A percentile compares a stretch with the other conserved stretches of the same genome.
phyloP scores from a whole-genome alignment of 805 yeast species.

The Candida vaughaniae region DNA sequence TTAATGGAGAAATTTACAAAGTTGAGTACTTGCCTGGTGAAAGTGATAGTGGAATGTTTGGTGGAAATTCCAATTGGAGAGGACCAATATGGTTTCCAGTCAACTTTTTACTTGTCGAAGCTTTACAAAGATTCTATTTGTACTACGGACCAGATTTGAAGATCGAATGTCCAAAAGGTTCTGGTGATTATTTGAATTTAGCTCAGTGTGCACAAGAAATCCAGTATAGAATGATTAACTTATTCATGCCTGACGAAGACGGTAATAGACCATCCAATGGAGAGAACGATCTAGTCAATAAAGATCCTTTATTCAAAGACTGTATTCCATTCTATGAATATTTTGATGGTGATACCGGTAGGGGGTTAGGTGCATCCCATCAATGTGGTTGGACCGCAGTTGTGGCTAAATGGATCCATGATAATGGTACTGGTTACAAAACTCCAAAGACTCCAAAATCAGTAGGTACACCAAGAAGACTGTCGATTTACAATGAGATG shows the following conservation, averaged over 20 bases:
- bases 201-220: conserved; percentile 90
- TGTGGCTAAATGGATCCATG: conserved; percentile 88
- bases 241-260: conserved; percentile 67
- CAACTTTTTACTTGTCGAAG: conserved; percentile 80
- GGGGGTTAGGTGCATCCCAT: conserved; percentile 91
- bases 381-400: conserved; percentile 97
- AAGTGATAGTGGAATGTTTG: conserved; percentile 90
- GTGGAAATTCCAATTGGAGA: conserved; percentile 96
- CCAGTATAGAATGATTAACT: conserved; percentile 78
- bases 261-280: conserved; percentile 80
- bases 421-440: conserved; percentile 73
- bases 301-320: conserved; percentile 72
- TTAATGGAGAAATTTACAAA: conserved; percentile 67
- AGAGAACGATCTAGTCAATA: conserved; percentile 49
- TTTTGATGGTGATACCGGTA: conserved; percentile 91
- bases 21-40: conserved; percentile 84
- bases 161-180: conserved; percentile 85
- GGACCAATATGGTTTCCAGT: conserved; percentile 98
- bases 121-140: conserved; percentile 80
- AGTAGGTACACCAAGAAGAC: conserved; percentile 26
- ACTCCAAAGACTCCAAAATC: conserved; percentile 44
- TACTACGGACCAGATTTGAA: conserved; percentile 85
- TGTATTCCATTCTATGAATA: conserved; percentile 80
- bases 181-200: conserved; percentile 71
- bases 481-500: conserved; percentile 25